phyloP scores from a whole-genome alignment of 345 rosid genomes.

The Salix dunnii region DNA sequence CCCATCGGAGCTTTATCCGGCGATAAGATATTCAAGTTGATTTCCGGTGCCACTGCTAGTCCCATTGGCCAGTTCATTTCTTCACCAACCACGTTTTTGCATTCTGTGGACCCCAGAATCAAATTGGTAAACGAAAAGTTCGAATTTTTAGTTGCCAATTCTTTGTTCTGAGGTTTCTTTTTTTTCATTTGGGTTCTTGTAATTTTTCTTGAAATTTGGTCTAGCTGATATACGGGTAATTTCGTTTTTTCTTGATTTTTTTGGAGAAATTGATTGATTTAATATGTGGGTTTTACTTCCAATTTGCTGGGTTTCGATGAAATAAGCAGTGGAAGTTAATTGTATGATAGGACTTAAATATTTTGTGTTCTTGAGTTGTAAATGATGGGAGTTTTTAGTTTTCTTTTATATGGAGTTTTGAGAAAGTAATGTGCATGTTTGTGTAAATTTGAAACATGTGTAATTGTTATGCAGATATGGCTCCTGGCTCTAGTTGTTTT shows the following conservation, averaged over 20 bases:
- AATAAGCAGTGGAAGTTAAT: no score
- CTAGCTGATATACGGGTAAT: no score
- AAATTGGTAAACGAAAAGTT: slow-evolving; percentile 51
- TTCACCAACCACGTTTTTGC: slow-evolving; percentile 75
- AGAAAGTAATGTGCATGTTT: neutral
- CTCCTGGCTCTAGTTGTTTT: slow-evolving; percentile 79
- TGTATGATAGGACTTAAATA: no score
- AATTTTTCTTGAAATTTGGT: no score
- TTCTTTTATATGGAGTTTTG: neutral
- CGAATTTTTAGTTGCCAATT: neutral
- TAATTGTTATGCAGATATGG: slow-evolving; percentile 67
- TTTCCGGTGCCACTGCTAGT: slow-evolving; percentile 74
- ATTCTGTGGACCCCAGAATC: slow-evolving; percentile 79
- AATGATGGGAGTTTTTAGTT: no score
- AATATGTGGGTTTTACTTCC: no score
- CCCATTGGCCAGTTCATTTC: slow-evolving; percentile 84
- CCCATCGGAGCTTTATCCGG: slow-evolving; percentile 59
- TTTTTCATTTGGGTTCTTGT: neutral
- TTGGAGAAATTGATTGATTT: no score
- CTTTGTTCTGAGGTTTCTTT: neutral
- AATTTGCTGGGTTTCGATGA: no score
- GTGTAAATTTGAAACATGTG: neutral
- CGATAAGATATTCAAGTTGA: slow-evolving; percentile 68
- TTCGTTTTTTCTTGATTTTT: no score
- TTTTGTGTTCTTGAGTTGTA: neutral